These are phyloP conservation scores for Candida albicans DNA, from an alignment of 1,139 yeast species.

Conservation along the genomic window DNA sequence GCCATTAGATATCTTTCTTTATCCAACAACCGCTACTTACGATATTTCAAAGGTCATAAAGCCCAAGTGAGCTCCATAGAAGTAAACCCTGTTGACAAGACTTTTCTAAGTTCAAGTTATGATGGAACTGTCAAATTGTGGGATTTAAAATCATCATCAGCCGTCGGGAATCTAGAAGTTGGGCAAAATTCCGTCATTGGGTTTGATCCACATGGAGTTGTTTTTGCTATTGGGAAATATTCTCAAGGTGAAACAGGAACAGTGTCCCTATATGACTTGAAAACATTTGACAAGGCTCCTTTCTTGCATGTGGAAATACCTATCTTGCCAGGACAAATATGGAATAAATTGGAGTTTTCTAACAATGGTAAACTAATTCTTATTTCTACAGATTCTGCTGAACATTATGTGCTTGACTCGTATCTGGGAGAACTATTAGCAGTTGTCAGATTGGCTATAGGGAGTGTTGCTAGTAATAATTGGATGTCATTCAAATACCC, in stretches of 20 bases:
- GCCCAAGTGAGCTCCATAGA: slow-evolving; percentile 71
- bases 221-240: slow-evolving; percentile 67
- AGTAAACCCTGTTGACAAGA: slow-evolving; percentile 70
- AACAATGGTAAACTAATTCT: slow-evolving; percentile 77
- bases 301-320: slow-evolving; percentile 41
- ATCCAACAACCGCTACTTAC: slow-evolving; percentile 73
- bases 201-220: slow-evolving; percentile 80
- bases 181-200: slow-evolving; percentile 61
- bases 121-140: slow-evolving; percentile 85
- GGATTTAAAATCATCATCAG: slow-evolving; percentile 70
- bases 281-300: slow-evolving; percentile 57
- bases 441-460: slow-evolving; percentile 35
- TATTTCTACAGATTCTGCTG: slow-evolving; percentile 55
- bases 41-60: slow-evolving; percentile 87
- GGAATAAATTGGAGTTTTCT: slow-evolving; percentile 78
- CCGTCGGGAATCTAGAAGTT: slow-evolving; percentile 62
- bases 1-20: slow-evolving; percentile 74
- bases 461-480: slow-evolving; percentile 9
- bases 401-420: slow-evolving; percentile 69
- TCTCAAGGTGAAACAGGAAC: slow-evolving; percentile 39
- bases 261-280: slow-evolving; percentile 61
- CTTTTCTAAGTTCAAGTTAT: slow-evolving; percentile 64
- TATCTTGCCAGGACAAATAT: slow-evolving; percentile 30
- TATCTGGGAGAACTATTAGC: slow-evolving; percentile 62
- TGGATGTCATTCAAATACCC: slow-evolving; percentile 45